These are phyloP conservation scores for Coniferiporia weirii DNA, from an alignment of 1,284 basidiomycete species.

Conservation along the genomic window DNA sequence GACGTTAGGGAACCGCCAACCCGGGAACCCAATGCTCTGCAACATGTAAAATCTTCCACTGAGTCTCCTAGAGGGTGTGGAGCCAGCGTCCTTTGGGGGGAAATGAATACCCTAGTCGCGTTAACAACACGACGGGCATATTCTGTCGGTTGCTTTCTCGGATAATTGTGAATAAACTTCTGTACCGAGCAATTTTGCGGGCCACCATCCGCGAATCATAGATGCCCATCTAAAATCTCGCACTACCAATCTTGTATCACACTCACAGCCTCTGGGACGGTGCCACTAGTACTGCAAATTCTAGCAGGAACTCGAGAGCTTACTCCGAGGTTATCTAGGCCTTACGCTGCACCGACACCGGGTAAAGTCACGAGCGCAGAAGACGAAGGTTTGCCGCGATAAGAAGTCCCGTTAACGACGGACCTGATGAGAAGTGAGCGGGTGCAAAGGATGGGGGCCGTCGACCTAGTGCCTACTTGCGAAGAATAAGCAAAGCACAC, in stretches of 20 bases:
- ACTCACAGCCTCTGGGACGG: too few species aligned
- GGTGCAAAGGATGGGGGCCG: too few species aligned
- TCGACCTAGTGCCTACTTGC: constrained; percentile 2
- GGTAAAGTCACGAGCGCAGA: neutral
- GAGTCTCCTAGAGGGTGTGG: too few species aligned
- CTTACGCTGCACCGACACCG: neutral
- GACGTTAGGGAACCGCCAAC: too few species aligned
- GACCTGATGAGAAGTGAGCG: neutral
- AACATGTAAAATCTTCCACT: too few species aligned
- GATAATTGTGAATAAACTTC: neutral
- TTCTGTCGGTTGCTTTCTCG: neutral
- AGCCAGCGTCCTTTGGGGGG: too few species aligned
- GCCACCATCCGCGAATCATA: neutral
- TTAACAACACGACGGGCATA: neutral
- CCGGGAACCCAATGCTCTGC: too few species aligned
- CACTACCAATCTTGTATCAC: too few species aligned
- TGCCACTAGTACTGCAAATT: too few species aligned
- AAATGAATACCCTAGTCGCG: neutral
- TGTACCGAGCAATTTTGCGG: neutral
- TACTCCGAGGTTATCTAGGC: neutral
- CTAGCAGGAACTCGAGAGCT: neutral
- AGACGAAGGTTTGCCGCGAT: constrained; percentile 7
- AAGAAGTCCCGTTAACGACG: neutral
- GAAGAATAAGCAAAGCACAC: constrained; percentile 17
- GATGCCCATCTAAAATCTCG: neutral